A percentile compares a stretch with the other conserved stretches of the same genome.
Evolutionary conservation across 257 asterid genomes (phyloP).

Genomic region (Solanum ahanhuiri): DNA sequence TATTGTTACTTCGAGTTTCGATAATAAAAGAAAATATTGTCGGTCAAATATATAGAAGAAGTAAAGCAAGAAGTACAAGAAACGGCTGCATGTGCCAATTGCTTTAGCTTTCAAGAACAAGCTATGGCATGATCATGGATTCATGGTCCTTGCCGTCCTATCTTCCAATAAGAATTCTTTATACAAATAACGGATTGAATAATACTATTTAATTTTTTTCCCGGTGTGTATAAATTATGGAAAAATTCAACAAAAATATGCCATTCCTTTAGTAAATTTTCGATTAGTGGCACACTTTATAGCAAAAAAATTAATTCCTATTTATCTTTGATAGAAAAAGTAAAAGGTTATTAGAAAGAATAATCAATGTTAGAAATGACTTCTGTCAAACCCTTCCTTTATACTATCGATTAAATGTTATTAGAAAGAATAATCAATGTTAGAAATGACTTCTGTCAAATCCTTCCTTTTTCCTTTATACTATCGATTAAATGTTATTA

Average conservation of each 20-base stretch:
- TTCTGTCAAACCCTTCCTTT: not conserved
- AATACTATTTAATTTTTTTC: fast-evolving
- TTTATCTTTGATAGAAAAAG: not conserved
- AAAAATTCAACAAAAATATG: not conserved
- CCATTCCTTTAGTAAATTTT: not conserved
- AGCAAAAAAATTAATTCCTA: not conserved
- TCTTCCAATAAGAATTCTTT: not conserved
- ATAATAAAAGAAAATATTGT: no score
- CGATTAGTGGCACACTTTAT: fast-evolving
- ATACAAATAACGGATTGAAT: not conserved
- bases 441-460: not conserved
- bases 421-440: not conserved
- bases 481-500: no score
- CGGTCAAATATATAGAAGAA: no score
- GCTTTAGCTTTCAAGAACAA: no score
- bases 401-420: fast-evolving
- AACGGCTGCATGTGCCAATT: no score
- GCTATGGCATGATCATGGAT: no score
- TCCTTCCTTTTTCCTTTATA: not conserved
- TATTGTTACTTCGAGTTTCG: no score
- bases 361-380: not conserved
- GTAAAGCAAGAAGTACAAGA: no score
- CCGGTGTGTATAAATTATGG: not conserved
- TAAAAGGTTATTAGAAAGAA: no score
- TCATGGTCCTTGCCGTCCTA: no score